Conservation (phyloP, 2,329 filamentous ascomycete genomes). For the Hymenoscyphus infarciens region DNA sequence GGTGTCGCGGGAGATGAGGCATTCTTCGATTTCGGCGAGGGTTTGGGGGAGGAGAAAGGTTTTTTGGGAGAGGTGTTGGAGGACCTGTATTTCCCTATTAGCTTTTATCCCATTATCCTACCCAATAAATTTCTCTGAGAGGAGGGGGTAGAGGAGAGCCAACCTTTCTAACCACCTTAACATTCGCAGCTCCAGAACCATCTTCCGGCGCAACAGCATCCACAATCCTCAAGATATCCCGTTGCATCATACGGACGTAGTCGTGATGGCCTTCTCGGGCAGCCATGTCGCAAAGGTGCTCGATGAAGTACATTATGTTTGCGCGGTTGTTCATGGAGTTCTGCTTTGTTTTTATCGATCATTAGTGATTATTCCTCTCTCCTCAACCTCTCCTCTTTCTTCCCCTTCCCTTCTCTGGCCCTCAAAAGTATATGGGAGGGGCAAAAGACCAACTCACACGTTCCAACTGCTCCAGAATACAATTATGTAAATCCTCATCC, state of each 20-base stretch:
- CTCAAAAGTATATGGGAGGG: no score
- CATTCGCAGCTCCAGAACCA: conserved; percentile 85
- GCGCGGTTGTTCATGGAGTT: conserved; percentile 96
- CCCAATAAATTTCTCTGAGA: no score
- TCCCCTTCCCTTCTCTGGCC: background rate
- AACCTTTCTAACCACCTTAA: conserved; percentile 77
- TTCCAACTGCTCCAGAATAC: conserved; percentile 94
- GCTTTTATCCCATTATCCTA: background rate
- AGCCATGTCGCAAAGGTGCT: conserved; percentile 75
- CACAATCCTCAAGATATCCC: conserved; percentile 86
- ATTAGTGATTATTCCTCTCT: background rate
- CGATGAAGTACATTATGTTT: conserved; percentile 99
- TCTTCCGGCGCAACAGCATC: conserved; percentile 87
- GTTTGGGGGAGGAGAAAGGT: conserved; percentile 70
- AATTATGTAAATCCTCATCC: conserved; percentile 95
- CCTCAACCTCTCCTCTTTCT: background rate
- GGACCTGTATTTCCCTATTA: conserved; percentile 39
- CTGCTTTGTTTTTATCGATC: conserved; percentile 38
- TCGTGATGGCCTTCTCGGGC: conserved; percentile 65
- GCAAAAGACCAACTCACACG: conserved; percentile 59
- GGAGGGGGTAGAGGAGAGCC: background rate
- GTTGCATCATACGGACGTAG: conserved; percentile 91
- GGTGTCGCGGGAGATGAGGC: conserved; percentile 65
- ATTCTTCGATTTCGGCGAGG: conserved; percentile 76
- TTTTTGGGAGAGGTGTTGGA: conserved; percentile 67